These are phyloP conservation scores for Colletotrichum sp. DNA, from an alignment of 2,329 filamentous ascomycete species.

Conservation along the genomic window DNA sequence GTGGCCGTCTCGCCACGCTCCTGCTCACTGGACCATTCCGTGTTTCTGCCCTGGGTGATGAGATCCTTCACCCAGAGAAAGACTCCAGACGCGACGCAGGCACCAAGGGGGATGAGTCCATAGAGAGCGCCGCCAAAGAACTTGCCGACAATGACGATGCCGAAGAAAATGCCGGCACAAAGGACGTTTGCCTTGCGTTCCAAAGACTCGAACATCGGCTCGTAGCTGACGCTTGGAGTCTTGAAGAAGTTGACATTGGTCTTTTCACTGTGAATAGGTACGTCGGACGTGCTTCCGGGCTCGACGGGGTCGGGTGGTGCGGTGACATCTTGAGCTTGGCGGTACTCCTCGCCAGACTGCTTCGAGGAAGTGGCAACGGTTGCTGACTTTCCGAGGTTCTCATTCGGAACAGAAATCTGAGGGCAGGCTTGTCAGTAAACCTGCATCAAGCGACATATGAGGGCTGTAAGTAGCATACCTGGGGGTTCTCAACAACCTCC, in stretches of 20 bases:
- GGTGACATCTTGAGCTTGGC: conserved; percentile 84
- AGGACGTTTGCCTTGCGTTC: conserved; percentile 78
- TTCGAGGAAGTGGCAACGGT: conserved; percentile 72
- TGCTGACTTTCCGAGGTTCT: conserved; percentile 80
- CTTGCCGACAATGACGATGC: conserved; percentile 78
- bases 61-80: conserved; percentile 92
- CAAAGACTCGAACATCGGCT: conserved; percentile 81
- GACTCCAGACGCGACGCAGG: conserved; percentile 76
- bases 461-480: conserved; percentile 47
- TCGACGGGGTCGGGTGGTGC: conserved; percentile 88
- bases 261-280: conserved; percentile 95
- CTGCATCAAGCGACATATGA: neutral
- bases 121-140: conserved; percentile 79
- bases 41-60: conserved; percentile 78
- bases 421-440: neutral
- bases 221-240: conserved; percentile 86
- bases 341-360: conserved; percentile 82
- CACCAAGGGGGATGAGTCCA: conserved; percentile 76
- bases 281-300: conserved; percentile 84
- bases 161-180: conserved; percentile 72
- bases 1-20: conserved; percentile 84
- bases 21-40: conserved; percentile 90
- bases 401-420: conserved; percentile 85
- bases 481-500: conserved; percentile 73
- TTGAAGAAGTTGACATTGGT: conserved; percentile 97